Percentiles rank a stretch among this genome's conserved stretches.
Evolutionary conservation across 208 protist species (phyloP).

Genomic region (Blechomonas ayalai): DNA sequence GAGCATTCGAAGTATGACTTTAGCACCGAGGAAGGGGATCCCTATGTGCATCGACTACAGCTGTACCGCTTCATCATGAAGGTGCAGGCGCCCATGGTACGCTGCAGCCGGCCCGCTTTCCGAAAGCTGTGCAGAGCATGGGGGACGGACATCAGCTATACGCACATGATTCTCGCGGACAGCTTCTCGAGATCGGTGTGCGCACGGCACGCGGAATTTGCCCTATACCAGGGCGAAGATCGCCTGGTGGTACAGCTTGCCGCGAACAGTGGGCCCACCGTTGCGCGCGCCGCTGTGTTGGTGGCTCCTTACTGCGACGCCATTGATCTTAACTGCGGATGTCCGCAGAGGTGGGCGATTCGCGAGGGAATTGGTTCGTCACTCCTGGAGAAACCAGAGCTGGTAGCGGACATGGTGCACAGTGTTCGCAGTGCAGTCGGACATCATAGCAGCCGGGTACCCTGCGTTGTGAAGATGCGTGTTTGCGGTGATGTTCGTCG

Average conservation of each 20-base stretch:
- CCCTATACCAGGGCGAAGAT: conserved; percentile 51
- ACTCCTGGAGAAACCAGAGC: conserved; percentile 65
- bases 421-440: conserved; percentile 44
- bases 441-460: conserved; percentile 8
- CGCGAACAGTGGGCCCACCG: conserved; percentile 42
- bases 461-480: conserved; percentile 85
- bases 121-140: conserved; percentile 68
- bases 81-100: conserved; percentile 91
- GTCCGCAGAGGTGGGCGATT: conserved; percentile 89
- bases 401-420: conserved; percentile 72
- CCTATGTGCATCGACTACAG: no score
- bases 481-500: conserved; percentile 46
- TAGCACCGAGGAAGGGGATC: no score
- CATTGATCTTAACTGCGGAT: conserved; percentile 91
- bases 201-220: conserved; percentile 80
- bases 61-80: conserved; percentile 44
- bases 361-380: conserved; percentile 63
- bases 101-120: conserved; percentile 82
- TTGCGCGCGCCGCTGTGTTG: conserved; percentile 40
- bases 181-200: conserved; percentile 61
- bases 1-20: no score
- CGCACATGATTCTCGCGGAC: conserved; percentile 89
- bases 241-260: conserved; percentile 83
- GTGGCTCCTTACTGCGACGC: conserved; percentile 73
- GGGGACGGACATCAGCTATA: conserved; percentile 79